Evolutionary conservation across 257 asterid genomes (phyloP), one percentile per base, ranked within the genome.

Genomic region (Solanum clarkiae): DNA sequence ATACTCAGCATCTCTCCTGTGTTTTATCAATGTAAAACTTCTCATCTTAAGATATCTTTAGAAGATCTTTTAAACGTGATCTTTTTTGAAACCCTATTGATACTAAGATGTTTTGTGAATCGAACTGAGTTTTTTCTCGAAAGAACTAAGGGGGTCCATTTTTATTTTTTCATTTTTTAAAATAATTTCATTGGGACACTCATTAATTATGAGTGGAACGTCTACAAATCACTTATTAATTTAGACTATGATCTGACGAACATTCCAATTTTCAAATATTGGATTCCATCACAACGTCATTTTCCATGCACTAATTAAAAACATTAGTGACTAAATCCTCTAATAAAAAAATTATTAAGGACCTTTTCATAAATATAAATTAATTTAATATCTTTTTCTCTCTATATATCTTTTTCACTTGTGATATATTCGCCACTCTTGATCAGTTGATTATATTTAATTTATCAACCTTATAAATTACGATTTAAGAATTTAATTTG

Each of bases 191-290:
- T 51, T 15, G 14, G 14, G 47, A 6, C 17, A 77, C 82, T 26
- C 82, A 26, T 77, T 47, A n/a, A 74, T 74, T 47, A 22, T 47
- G 81, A 74, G 81, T 74, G 81, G 44, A 47, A 74, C 22, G 36
- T 74, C 81, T 14, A 74, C 59, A 74, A 74, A 74, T 74, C 60
- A 47, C 8, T 22, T 6, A 74, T 22, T 77, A 51, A 26, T 77
- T 77, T 77, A 77, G 82, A 75, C 22, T 49, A 75, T 49, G 82
- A 75, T 49, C 1, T 49, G 82, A 77, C 65, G 82, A 77, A 77
- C 82, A 53, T 77, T 77, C 63, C 82, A 53, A 77, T 77, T 77
- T 51, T 51, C 17, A 51, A 77, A 77, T 49, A 77, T 7, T 24
- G 82, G 82, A 15, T 51, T 51, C 82, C 62, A 77, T 77, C 65